Conservation (phyloP, 257 asterid species). For the Thymus mandschuricus region DNA sequence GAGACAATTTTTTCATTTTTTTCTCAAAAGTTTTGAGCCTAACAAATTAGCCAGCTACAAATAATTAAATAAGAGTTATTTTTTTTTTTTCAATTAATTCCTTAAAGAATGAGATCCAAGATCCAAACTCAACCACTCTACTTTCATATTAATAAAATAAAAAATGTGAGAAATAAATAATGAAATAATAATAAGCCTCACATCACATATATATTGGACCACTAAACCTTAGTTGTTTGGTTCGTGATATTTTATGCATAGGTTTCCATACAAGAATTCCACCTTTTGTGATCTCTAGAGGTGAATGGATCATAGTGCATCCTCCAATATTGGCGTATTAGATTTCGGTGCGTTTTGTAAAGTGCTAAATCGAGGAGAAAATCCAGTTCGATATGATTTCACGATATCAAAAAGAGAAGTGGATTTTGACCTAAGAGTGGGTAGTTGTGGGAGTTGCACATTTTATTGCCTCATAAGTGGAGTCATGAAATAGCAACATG, state of each 20-base stretch:
- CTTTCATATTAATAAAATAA: background rate
- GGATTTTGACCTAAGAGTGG: constrained; percentile 1
- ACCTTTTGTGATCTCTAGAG: background rate
- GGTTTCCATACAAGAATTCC: background rate
- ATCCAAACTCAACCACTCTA: background rate
- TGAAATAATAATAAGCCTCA: constrained; percentile 18
- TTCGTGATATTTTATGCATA: background rate
- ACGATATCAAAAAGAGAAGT: background rate
- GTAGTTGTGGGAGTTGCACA: constrained; percentile 9
- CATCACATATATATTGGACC: constrained; percentile 10
- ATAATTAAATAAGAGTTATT: constrained; percentile 16
- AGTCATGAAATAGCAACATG: constrained; percentile 12
- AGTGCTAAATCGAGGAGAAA: background rate
- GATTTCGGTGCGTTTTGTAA: background rate
- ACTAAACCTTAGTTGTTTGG: background rate
- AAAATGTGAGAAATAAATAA: no score
- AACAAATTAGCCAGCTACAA: constrained; percentile 11
- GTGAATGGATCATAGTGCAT: background rate
- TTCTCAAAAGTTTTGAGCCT: background rate
- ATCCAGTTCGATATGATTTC: background rate
- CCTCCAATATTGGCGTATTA: background rate
- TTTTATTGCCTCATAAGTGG: constrained; percentile 25
- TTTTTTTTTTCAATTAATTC: constrained; percentile 26
- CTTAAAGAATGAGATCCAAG: background rate
- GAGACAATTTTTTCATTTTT: background rate